phyloP scores from a whole-genome alignment of 306 rosid genomes.

The Carpinus viminea region DNA sequence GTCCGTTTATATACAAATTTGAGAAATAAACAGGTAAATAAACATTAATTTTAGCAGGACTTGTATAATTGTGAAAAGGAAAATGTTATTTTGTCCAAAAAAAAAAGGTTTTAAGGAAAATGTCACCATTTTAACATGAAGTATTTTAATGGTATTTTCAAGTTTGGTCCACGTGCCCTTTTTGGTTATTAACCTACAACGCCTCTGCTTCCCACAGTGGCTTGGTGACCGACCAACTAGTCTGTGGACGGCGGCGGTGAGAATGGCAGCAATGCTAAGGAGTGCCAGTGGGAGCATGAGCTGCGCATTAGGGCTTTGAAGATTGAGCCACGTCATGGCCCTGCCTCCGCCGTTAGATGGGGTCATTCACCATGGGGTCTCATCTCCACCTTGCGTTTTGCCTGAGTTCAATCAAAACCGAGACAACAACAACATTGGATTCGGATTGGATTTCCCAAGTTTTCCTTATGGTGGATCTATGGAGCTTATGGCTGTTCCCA shows the following conservation, averaged over 20 bases:
- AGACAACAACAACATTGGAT: neutral
- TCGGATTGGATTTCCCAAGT: constrained; percentile 37
- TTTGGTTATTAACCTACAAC: neutral
- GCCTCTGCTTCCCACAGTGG: neutral
- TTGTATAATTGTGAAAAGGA: no score
- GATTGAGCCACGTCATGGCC: constrained; percentile 28
- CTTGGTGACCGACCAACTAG: neutral
- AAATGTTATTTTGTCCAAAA: no score
- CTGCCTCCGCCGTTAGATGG: constrained; percentile 36
- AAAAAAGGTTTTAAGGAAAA: no score
- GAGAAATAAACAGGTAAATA: no score
- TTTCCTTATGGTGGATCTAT: constrained; percentile 36
- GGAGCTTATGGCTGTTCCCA: constrained; percentile 73
- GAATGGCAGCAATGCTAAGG: constrained; percentile 27
- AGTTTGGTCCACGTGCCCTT: neutral
- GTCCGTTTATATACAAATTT: no score
- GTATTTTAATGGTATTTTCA: no score
- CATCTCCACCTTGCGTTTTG: constrained; percentile 29
- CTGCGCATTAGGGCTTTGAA: constrained; percentile 7
- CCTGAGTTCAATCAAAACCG: constrained; percentile 32
- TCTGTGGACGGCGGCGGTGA: constrained; percentile 28
- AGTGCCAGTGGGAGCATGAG: constrained; percentile 19
- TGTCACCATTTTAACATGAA: no score
- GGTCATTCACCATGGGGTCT: neutral
- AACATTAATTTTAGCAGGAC: no score